Conservation (phyloP, 352 stramenopile genomes). For the Globisporangium okanoganense region DNA sequence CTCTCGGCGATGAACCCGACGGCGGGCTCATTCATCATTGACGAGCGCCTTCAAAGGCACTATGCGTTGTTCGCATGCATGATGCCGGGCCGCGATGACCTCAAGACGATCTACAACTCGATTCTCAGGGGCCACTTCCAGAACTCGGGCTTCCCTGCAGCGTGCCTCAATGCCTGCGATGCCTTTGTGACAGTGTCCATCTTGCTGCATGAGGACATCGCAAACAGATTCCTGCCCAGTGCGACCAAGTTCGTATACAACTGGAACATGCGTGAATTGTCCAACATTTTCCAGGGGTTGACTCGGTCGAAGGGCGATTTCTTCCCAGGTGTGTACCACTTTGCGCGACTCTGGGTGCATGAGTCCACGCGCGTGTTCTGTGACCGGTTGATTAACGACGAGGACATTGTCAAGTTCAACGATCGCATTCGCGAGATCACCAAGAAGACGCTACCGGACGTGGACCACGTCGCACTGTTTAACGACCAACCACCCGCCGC, state of each 20-base stretch:
- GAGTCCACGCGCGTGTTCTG: slow-evolving; percentile 97
- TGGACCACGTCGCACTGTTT: slow-evolving; percentile 86
- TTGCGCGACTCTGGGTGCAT: slow-evolving; percentile 94
- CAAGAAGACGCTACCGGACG: slow-evolving; percentile 90
- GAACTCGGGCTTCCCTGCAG: slow-evolving; percentile 67
- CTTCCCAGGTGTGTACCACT: slow-evolving; percentile 80
- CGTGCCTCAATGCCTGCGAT: slow-evolving; percentile 64
- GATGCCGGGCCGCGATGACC: slow-evolving; percentile 93
- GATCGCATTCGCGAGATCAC: slow-evolving; percentile 90
- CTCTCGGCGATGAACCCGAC: slow-evolving; percentile 97
- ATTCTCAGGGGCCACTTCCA: slow-evolving; percentile 94
- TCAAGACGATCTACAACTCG: slow-evolving; percentile 95
- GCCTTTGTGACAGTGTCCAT: slow-evolving; percentile 91
- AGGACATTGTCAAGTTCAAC: slow-evolving; percentile 92
- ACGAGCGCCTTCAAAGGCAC: slow-evolving; percentile 94
- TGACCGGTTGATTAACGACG: slow-evolving; percentile 95
- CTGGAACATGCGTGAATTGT: slow-evolving; percentile 97
- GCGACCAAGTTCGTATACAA: slow-evolving; percentile 99
- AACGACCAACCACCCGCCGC: slow-evolving; percentile 43
- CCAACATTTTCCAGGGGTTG: slow-evolving; percentile 95
- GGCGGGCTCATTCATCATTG: slow-evolving; percentile 96
- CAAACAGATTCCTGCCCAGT: slow-evolving; percentile 92
- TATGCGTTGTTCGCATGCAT: slow-evolving; percentile 95
- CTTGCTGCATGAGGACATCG: slow-evolving; percentile 91
- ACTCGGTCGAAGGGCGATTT: slow-evolving; percentile 92